Evolutionary conservation across 345 rosid genomes (phyloP).

Genomic region (Linum tenue): DNA sequence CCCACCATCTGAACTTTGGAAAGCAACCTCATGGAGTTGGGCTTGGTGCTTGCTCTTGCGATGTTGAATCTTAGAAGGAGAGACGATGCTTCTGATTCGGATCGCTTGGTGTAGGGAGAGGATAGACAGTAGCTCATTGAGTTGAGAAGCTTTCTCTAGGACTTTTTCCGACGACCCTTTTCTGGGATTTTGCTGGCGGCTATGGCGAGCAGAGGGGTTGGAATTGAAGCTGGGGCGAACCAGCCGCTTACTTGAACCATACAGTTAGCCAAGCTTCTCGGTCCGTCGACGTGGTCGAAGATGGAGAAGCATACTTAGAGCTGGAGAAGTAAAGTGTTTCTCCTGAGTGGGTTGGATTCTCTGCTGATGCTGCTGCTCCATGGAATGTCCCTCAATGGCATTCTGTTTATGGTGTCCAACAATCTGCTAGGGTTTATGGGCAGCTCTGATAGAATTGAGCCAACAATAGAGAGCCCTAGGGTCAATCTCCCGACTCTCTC

Average conservation of each 20-base stretch:
- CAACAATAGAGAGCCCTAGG: constrained; percentile 67
- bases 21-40: constrained; percentile 24
- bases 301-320: constrained; percentile 92
- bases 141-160: constrained; percentile 45
- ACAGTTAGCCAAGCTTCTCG: constrained; percentile 75
- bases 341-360: constrained; percentile 37
- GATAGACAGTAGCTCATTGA: constrained; percentile 63
- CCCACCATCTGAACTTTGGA: too few species aligned
- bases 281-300: constrained; percentile 86
- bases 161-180: constrained; percentile 41
- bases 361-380: constrained; percentile 38
- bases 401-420: constrained; percentile 73
- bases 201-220: constrained; percentile 51
- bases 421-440: constrained; percentile 85
- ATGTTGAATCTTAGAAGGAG: constrained; percentile 79
- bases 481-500: constrained; percentile 79
- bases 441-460: constrained; percentile 78
- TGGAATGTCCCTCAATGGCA: constrained; percentile 61
- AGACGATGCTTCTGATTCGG: constrained; percentile 74
- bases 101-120: constrained; percentile 48
- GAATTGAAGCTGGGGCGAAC: constrained; percentile 82
- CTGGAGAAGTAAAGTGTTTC: constrained; percentile 59
- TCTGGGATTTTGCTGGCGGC: constrained; percentile 80
- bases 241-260: constrained; percentile 87
- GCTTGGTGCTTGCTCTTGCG: constrained; percentile 56